These are phyloP conservation scores for Rostrohypoxylon terebratum DNA, from an alignment of 495 filamentous ascomycete genomes.

Conservation along the genomic window DNA sequence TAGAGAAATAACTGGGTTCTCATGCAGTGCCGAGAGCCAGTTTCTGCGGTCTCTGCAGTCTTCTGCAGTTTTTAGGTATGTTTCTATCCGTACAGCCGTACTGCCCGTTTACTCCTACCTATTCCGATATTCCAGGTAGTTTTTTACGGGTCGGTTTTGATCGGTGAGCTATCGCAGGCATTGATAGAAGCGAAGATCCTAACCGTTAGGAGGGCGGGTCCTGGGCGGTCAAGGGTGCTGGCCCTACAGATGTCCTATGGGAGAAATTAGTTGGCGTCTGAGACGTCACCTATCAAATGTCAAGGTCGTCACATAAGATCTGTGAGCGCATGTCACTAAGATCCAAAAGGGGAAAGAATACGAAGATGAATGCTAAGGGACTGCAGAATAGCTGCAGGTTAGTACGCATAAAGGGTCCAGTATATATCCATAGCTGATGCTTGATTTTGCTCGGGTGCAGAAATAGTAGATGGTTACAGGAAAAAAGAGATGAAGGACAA, in stretches of 20 bases:
- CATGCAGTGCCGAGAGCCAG: conserved; percentile 19
- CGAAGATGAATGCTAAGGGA: not conserved
- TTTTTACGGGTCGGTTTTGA: conserved; percentile 20
- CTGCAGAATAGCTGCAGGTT: not conserved
- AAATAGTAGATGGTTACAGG: not conserved
- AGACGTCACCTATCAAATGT: conserved; percentile 42
- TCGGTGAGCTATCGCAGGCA: conserved; percentile 21
- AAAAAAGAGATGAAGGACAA: no score
- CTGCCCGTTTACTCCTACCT: conserved; percentile 5
- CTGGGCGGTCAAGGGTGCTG: conserved; percentile 32
- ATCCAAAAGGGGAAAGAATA: not conserved
- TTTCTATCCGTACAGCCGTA: no score
- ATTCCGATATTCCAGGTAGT: not conserved
- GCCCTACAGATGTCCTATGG: conserved; percentile 9
- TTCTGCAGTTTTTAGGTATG: not conserved
- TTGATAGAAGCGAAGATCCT: conserved; percentile 28
- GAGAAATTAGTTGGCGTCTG: conserved; percentile 31
- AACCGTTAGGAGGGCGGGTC: not conserved
- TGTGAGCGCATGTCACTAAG: not conserved
- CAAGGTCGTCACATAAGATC: conserved; percentile 15
- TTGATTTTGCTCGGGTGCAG: not conserved
- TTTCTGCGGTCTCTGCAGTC: not conserved
- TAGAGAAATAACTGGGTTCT: conserved; percentile 28
- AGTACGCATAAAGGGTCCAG: not conserved
- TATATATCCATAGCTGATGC: not conserved